Evolutionary conservation across 2,329 filamentous ascomycete genomes (phyloP).

Genomic region (Cucurbitaria berberidis): DNA sequence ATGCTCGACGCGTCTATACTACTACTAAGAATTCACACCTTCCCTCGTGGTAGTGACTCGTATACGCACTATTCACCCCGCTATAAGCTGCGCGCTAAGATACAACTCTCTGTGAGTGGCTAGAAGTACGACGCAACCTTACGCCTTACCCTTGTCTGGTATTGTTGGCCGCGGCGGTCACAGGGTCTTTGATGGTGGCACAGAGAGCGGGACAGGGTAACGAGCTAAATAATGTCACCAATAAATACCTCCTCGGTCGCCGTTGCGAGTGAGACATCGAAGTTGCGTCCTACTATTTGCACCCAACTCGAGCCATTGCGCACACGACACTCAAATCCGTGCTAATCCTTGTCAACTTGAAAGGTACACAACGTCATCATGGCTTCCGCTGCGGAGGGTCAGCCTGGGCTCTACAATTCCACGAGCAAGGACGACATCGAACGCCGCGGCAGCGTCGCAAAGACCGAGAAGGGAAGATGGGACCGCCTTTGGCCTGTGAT

Average conservation of each 20-base stretch:
- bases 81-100: not conserved
- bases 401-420: slow-evolving; percentile 1
- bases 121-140: not conserved
- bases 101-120: not conserved
- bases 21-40: slow-evolving; percentile 4
- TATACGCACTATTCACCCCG: not conserved
- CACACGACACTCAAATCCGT: not conserved
- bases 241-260: not conserved
- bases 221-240: not conserved
- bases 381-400: slow-evolving; percentile 16
- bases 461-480: slow-evolving; percentile 44
- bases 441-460: slow-evolving; percentile 35
- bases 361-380: slow-evolving; percentile 8
- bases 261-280: not conserved
- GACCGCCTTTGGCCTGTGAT: slow-evolving; percentile 73
- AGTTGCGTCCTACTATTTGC: not conserved
- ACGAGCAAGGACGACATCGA: slow-evolving; percentile 18
- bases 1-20: not conserved
- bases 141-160: not conserved
- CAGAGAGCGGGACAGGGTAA: not conserved
- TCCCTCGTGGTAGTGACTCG: slow-evolving; percentile 3
- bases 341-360: not conserved
- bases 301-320: not conserved
- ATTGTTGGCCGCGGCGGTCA: slow-evolving; percentile 8
- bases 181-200: slow-evolving; percentile 7